A percentile compares a stretch with the other conserved stretches of the same genome.
Evolutionary conservation across 805 yeast genomes (phyloP).

Genomic region (Hanseniaspora singularis): DNA sequence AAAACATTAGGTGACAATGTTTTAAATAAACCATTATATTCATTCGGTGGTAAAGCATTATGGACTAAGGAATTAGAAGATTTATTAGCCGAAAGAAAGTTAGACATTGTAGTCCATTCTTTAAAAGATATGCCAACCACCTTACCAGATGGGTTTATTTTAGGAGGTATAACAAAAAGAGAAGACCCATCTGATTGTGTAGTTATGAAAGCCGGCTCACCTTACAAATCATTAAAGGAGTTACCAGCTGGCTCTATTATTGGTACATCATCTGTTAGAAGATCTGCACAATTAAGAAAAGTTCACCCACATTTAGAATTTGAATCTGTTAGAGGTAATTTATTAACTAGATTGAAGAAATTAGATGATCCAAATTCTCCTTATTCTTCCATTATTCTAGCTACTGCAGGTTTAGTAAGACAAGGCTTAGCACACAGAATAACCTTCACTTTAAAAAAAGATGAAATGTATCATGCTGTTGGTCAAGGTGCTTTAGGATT

Average conservation of each 20-base stretch:
- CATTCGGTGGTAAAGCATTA: slow-evolving; percentile 89
- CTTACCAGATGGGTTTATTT: slow-evolving; percentile 76
- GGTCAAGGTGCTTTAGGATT: slow-evolving; percentile 98
- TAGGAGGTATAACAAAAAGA: slow-evolving; percentile 76
- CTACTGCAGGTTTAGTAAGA: slow-evolving; percentile 83
- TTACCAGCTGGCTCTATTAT: slow-evolving; percentile 77
- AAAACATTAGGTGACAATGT: slow-evolving; percentile 85
- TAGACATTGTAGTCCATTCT: slow-evolving; percentile 87
- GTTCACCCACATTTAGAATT: slow-evolving; percentile 64
- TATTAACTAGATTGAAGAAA: slow-evolving; percentile 68
- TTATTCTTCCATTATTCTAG: slow-evolving; percentile 67
- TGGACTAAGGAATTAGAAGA: slow-evolving; percentile 95
- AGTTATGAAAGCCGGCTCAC: slow-evolving; percentile 55
- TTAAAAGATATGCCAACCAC: slow-evolving; percentile 86
- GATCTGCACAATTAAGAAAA: slow-evolving; percentile 80
- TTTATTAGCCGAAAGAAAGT: slow-evolving; percentile 51
- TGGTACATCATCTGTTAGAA: slow-evolving; percentile 88
- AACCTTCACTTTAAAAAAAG: slow-evolving; percentile 54
- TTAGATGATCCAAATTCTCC: slow-evolving; percentile 59
- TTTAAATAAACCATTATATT: slow-evolving; percentile 71
- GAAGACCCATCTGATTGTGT: slow-evolving; percentile 92
- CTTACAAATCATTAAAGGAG: slow-evolving; percentile 53
- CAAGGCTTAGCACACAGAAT: slow-evolving; percentile 63
- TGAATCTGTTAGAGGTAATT: slow-evolving; percentile 76
- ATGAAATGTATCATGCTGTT: slow-evolving; percentile 87